Evolutionary conservation across 2,329 filamentous ascomycete genomes (phyloP), one percentile per base, ranked within the genome.

Genomic region (Fusarium albosuccineum): DNA sequence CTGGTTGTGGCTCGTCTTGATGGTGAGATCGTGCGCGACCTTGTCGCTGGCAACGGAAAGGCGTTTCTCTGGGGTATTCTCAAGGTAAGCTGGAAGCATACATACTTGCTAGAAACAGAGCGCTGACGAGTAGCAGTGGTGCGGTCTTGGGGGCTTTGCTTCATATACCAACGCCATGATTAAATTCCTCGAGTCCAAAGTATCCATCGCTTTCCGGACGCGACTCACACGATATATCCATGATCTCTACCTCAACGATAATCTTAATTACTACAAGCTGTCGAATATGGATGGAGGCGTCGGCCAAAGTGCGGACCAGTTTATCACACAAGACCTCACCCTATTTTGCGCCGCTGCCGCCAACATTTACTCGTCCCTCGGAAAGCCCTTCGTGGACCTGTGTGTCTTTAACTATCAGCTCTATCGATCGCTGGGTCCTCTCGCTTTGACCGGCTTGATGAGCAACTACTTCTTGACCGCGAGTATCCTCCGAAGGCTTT

Each of bases 161-260:
- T 97, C 95, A 1, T 99, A 99, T 76, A 97, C 95, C 51, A 99
- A 99, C 78, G 94, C 95, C 56, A 97, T 97, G 92, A 99, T 99
- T 84, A 98, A 98, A 79, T 99, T 92, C 80, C 86, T 99, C 66
- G 95, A 99, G 80, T 95, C 93, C 51, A 99, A 99, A 82, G 94
- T 99, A 55, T 97, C 95, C 7, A 99, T 99, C 70, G 95, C 97
- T 34, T 99, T 99, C 85, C 90, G 96, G 41, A 99, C 96, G 5
- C 89, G 96, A 10, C 85, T 99, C 13, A 99, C 96, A 2, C 86
- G 96, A 71, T 99, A 99, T 77, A 97, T 99, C 55, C 96, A 99
- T 79, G 96, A 99, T 74, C 82, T 99, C 9, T 99, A 99, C 74
- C 86, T 99, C 14, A 97, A 97, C 77, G 92, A 97, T 58, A 94